Evolutionary conservation across 306 rosid genomes (phyloP).

Genomic region (Lathyrus tuberosus): DNA sequence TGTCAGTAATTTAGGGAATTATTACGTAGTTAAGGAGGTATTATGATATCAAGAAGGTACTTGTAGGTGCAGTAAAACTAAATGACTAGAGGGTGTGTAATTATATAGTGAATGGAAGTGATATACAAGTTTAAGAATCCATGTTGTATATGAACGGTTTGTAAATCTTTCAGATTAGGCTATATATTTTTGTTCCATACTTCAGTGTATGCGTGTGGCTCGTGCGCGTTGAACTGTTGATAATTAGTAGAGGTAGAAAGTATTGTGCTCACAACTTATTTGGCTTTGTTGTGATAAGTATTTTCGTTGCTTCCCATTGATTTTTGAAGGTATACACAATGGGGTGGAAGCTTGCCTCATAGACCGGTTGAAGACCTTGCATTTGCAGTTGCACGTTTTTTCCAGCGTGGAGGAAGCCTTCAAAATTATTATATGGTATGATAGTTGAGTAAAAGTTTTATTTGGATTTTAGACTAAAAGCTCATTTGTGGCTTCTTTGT

Average conservation of each 20-base stretch:
- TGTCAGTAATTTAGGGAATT: conserved; percentile 26
- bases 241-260: conserved; percentile 22
- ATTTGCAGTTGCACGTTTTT: conserved; percentile 95
- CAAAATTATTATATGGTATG: conserved; percentile 96
- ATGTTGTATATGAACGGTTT: conserved; percentile 24
- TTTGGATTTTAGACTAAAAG: conserved; percentile 24
- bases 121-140: conserved; percentile 25
- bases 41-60: conserved; percentile 22
- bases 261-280: conserved; percentile 21
- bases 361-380: conserved; percentile 98
- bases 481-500: conserved; percentile 28
- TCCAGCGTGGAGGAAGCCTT: conserved; percentile 94
- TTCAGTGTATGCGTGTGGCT: neutral
- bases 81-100: conserved; percentile 2
- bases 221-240: neutral
- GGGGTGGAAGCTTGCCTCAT: conserved; percentile 92
- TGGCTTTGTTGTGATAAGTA: conserved; percentile 5
- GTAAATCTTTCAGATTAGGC: conserved; percentile 18
- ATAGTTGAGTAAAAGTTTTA: conserved; percentile 22
- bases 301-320: conserved; percentile 38
- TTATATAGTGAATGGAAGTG: conserved; percentile 18
- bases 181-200: conserved; percentile 22
- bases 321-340: conserved; percentile 72
- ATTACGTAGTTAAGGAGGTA: neutral
- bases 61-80: conserved; percentile 15